Percentiles rank a stretch among this genome's conserved stretches.
phyloP scores from a whole-genome alignment of 2,329 filamentous ascomycete species.

The Coniosporium tulheliwenetii region DNA sequence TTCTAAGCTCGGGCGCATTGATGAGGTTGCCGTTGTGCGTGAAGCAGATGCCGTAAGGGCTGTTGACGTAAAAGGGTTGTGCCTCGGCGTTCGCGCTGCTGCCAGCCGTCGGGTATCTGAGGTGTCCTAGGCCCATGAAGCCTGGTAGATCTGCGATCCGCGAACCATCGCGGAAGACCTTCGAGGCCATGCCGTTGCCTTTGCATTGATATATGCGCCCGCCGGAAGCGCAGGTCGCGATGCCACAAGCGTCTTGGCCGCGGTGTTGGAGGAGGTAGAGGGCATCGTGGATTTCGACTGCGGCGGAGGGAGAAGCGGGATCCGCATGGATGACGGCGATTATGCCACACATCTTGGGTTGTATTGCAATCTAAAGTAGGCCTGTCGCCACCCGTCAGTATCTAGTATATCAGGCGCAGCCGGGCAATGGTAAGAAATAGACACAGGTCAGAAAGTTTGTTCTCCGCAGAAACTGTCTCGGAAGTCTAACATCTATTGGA shows the following conservation, averaged over 20 bases:
- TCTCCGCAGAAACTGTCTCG: conserved; percentile 15
- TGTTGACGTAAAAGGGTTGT: conserved; percentile 86
- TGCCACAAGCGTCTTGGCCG: conserved; percentile 79
- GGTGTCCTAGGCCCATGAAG: conserved; percentile 72
- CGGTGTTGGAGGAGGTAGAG: conserved; percentile 33
- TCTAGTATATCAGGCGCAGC: not conserved
- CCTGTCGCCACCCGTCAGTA: not conserved
- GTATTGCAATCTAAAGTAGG: not conserved
- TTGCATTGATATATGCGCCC: conserved; percentile 82
- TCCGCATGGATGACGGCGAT: conserved; percentile 32
- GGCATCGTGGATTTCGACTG: conserved; percentile 28
- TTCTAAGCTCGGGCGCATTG: conserved; percentile 54
- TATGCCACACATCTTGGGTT: conserved; percentile 32
- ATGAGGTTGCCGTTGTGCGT: conserved; percentile 83
- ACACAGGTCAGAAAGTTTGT: conserved; percentile 8
- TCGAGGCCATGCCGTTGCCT: conserved; percentile 73
- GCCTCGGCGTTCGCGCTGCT: conserved; percentile 73
- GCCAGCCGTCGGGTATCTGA: conserved; percentile 81
- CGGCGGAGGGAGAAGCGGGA: conserved; percentile 19
- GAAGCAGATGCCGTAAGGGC: conserved; percentile 66
- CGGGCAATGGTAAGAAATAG: conserved; percentile 1
- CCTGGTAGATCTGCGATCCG: conserved; percentile 62
- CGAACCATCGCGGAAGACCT: conserved; percentile 69
- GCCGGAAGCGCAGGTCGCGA: conserved; percentile 57
- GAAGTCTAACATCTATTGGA: conserved; percentile 28